Percentiles rank a stretch among this genome's conserved stretches.
These are phyloP conservation scores for Aspergillus alliaceus DNA, from an alignment of 2,329 filamentous ascomycete species.

Conservation along the genomic window DNA sequence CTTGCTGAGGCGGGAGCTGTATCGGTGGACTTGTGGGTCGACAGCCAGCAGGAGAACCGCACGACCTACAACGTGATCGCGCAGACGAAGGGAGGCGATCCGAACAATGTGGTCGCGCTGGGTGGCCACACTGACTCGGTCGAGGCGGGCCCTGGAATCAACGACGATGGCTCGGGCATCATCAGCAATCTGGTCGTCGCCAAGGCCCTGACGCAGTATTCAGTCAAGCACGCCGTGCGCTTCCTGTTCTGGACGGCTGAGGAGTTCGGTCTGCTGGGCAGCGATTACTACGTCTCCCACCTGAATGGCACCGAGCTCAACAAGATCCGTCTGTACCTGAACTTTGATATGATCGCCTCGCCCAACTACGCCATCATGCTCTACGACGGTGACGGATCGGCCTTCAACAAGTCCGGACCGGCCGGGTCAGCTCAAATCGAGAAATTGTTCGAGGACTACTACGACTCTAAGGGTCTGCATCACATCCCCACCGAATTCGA, in stretches of 20 bases:
- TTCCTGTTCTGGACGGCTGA: constrained; percentile 67
- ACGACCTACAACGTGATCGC: constrained; percentile 61
- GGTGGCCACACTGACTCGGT: constrained; percentile 65
- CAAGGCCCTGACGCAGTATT: constrained; percentile 66
- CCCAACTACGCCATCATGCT: constrained; percentile 60
- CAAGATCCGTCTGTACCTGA: constrained; percentile 66
- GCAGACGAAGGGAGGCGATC: constrained; percentile 58
- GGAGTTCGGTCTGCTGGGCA: constrained; percentile 63
- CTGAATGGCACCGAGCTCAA: constrained; percentile 52
- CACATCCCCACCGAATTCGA: constrained; percentile 74
- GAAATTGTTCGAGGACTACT: constrained; percentile 68
- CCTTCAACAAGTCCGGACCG: constrained; percentile 56
- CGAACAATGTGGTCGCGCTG: constrained; percentile 58
- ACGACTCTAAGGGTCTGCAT: constrained; percentile 60
- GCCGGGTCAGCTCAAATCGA: constrained; percentile 68
- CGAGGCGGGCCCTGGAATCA: constrained; percentile 67
- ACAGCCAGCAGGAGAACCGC: constrained; percentile 47
- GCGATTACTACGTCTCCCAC: constrained; percentile 55
- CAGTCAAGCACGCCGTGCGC: constrained; percentile 68
- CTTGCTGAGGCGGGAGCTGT: constrained; percentile 49
- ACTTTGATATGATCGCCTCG: constrained; percentile 70
- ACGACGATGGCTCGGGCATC: constrained; percentile 73
- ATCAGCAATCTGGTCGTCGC: constrained; percentile 61
- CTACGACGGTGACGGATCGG: constrained; percentile 48
- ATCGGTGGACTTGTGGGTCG: constrained; percentile 40